phyloP scores from a whole-genome alignment of 306 rosid species.

The Fagus crenata region DNA sequence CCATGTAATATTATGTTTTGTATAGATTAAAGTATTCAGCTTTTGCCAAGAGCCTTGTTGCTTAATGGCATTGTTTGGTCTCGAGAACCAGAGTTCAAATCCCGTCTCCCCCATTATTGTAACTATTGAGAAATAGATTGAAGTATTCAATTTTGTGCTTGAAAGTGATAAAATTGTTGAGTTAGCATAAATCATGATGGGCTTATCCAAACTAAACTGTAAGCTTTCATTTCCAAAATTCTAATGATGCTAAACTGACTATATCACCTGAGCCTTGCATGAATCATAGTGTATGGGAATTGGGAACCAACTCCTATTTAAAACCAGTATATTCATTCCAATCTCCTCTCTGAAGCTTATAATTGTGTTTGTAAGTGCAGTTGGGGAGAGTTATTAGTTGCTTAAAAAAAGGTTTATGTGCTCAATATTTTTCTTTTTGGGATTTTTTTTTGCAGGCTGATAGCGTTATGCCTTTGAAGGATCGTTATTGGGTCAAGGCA shows the following conservation, averaged over 20 bases:
- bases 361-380: not conserved
- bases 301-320: not conserved
- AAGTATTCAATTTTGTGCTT: not conserved
- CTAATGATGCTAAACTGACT: not conserved
- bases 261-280: not conserved
- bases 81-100: no score
- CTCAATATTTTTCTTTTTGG: not conserved
- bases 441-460: slow-evolving; percentile 69
- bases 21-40: not conserved
- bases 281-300: not conserved
- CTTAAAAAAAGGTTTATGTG: not conserved
- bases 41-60: not conserved
- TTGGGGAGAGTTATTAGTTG: not conserved
- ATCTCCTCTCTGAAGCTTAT: not conserved
- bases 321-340: not conserved
- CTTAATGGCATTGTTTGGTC: no score
- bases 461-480: slow-evolving; percentile 57
- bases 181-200: not conserved
- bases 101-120: no score
- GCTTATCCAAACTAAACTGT: not conserved
- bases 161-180: not conserved
- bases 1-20: no score
- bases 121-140: not conserved
- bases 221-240: not conserved
- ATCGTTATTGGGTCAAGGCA: slow-evolving; percentile 97